phyloP scores from a whole-genome alignment of 352 stramenopile species.

The Phytophthora fragariaefolia region DNA sequence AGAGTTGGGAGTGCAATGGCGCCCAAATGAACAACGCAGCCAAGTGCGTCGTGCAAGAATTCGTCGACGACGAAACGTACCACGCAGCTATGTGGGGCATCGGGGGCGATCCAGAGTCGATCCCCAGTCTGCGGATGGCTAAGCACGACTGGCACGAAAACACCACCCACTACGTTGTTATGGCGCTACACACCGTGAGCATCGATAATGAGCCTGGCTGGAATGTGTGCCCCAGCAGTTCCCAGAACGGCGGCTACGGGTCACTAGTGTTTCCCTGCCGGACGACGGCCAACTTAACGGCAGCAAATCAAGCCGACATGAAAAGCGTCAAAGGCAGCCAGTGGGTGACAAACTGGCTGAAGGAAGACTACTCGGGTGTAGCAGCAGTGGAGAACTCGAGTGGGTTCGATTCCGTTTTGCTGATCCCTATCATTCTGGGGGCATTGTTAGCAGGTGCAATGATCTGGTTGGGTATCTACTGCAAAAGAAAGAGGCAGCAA shows the following conservation, averaged over 20 bases:
- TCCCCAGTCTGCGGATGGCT: neutral
- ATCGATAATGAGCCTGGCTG: neutral
- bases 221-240: neutral
- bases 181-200: neutral
- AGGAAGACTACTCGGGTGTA: neutral
- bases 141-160: neutral
- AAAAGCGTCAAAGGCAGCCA: neutral
- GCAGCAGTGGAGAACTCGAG: too few species aligned
- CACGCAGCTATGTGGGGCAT: slow-evolving; percentile 2
- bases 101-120: neutral
- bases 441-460: slow-evolving; percentile 6
- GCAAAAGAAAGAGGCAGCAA: slow-evolving; percentile 12
- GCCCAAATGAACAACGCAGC: slow-evolving; percentile 28
- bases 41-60: slow-evolving; percentile 36
- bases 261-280: neutral
- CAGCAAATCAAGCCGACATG: neutral
- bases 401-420: slow-evolving; percentile 21
- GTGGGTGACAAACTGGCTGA: neutral
- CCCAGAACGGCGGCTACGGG: neutral
- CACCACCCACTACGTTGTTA: neutral
- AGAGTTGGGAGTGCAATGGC: slow-evolving; percentile 23
- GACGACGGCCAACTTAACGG: neutral
- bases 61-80: slow-evolving; percentile 10
- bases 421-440: slow-evolving; percentile 24
- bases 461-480: slow-evolving; percentile 13